Conservation (phyloP, 768 basidiomycete genomes). For the Heimioporus sp. region DNA sequence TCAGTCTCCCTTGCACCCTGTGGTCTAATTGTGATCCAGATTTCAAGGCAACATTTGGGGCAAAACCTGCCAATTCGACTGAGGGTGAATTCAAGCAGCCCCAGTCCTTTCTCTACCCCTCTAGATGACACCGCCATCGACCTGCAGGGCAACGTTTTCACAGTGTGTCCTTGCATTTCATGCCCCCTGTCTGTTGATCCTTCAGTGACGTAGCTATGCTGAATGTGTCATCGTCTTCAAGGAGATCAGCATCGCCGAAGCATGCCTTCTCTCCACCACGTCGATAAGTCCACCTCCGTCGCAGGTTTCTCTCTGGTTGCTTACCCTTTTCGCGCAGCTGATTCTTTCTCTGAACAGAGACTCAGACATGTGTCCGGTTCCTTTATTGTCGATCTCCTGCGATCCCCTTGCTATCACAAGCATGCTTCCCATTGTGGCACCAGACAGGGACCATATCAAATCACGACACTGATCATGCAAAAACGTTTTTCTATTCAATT, state of each 20-base stretch:
- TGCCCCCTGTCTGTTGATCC: slow-evolving; percentile 8
- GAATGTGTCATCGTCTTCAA: slow-evolving; percentile 97
- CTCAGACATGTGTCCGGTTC: slow-evolving; percentile 70
- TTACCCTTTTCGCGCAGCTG: slow-evolving; percentile 25
- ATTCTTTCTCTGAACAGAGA: slow-evolving; percentile 42
- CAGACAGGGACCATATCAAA: background rate
- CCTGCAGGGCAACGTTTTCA: slow-evolving; percentile 90
- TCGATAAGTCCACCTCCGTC: slow-evolving; percentile 74
- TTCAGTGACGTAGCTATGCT: slow-evolving; percentile 72
- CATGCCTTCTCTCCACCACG: slow-evolving; percentile 90
- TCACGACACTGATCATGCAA: background rate
- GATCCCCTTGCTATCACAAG: slow-evolving; percentile 95
- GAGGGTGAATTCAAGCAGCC: slow-evolving; percentile 75
- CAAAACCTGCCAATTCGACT: slow-evolving; percentile 86
- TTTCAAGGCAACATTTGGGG: slow-evolving; percentile 79
- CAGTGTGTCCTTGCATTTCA: slow-evolving; percentile 24
- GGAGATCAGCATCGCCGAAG: slow-evolving; percentile 93
- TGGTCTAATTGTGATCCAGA: slow-evolving; percentile 37
- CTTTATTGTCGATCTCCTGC: slow-evolving; percentile 92
- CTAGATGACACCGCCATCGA: slow-evolving; percentile 75
- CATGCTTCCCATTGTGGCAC: slow-evolving; percentile 68
- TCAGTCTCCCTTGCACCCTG: slow-evolving; percentile 39
- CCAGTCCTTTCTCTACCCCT: slow-evolving; percentile 69
- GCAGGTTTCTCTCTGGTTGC: slow-evolving; percentile 38
- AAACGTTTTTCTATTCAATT: slow-evolving; percentile 4